phyloP scores from a whole-genome alignment of 1,284 basidiomycete species.

The Cutaneotrichosporon cutaneum region DNA sequence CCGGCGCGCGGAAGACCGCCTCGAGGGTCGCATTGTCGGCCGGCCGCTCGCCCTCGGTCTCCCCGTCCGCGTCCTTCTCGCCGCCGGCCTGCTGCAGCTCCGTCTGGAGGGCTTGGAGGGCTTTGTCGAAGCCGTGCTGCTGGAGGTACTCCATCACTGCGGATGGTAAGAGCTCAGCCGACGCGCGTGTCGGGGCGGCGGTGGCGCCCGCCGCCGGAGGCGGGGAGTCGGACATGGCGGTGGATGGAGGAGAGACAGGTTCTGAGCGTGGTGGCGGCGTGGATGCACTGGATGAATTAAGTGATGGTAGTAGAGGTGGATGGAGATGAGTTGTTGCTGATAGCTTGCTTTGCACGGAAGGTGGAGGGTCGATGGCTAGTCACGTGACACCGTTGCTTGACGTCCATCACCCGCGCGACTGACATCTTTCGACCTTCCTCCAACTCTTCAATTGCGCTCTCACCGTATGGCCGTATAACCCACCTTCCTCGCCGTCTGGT shows the following conservation, averaged over 20 bases:
- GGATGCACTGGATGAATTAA: background rate
- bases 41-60: conserved; percentile 29
- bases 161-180: conserved; percentile 50
- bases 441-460: background rate
- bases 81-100: conserved; percentile 59
- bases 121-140: conserved; percentile 72
- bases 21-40: conserved; percentile 33
- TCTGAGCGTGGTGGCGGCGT: background rate
- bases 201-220: conserved; percentile 32
- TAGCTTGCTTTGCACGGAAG: background rate
- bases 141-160: conserved; percentile 81
- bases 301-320: background rate
- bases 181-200: conserved; percentile 27
- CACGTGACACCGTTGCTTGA: background rate
- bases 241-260: conserved; percentile 13
- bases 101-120: conserved; percentile 70
- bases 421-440: background rate
- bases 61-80: conserved; percentile 40
- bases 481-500: background rate
- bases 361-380: background rate
- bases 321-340: background rate
- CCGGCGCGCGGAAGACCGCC: conserved; percentile 45
- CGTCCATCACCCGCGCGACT: background rate
- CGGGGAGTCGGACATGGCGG: conserved; percentile 37
- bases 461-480: background rate